These are phyloP conservation scores for Marchantia polymorpha DNA, from an alignment of 225 moss, liverwort and hornwort species.

Conservation along the genomic window DNA sequence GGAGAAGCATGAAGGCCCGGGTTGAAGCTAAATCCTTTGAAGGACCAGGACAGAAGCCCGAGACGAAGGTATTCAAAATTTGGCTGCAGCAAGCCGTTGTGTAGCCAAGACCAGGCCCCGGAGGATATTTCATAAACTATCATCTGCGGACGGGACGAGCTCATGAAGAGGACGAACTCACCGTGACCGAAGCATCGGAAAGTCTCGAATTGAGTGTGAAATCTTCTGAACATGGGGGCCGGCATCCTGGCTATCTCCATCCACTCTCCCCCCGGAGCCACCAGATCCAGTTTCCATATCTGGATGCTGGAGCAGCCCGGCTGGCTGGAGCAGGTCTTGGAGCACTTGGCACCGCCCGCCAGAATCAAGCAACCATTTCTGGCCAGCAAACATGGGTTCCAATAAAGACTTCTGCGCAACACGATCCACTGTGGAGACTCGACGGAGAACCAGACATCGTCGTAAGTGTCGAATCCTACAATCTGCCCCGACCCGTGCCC, in stretches of 20 bases:
- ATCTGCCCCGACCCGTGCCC: slow-evolving; percentile 4
- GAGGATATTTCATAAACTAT: neutral
- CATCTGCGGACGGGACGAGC: slow-evolving; percentile 9
- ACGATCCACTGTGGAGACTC: slow-evolving; percentile 11
- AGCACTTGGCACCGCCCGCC: slow-evolving; percentile 9
- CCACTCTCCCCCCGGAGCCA: slow-evolving; percentile 5
- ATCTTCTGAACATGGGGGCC: slow-evolving; percentile 10
- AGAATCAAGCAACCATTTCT: slow-evolving; percentile 9
- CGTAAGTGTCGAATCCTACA: neutral
- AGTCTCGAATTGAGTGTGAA: slow-evolving; percentile 1
- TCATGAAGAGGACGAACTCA: slow-evolving; percentile 9
- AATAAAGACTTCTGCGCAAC: slow-evolving; percentile 10
- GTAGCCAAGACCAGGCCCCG: slow-evolving; percentile 11
- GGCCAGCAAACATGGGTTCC: slow-evolving; percentile 14
- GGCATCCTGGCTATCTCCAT: slow-evolving; percentile 1
- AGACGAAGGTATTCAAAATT: slow-evolving; percentile 5
- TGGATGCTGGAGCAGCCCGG: slow-evolving; percentile 16
- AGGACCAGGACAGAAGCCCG: slow-evolving; percentile 11
- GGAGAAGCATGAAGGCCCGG: neutral
- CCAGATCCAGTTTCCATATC: slow-evolving; percentile 5
- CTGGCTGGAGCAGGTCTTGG: slow-evolving; percentile 12
- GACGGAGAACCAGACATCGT: slow-evolving; percentile 4
- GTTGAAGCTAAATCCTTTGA: slow-evolving; percentile 10
- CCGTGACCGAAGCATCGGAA: slow-evolving; percentile 14
- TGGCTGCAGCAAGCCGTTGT: slow-evolving; percentile 11